Evolutionary conservation across 805 yeast genomes (phyloP).

Genomic region (Brettanomyces sp.): DNA sequence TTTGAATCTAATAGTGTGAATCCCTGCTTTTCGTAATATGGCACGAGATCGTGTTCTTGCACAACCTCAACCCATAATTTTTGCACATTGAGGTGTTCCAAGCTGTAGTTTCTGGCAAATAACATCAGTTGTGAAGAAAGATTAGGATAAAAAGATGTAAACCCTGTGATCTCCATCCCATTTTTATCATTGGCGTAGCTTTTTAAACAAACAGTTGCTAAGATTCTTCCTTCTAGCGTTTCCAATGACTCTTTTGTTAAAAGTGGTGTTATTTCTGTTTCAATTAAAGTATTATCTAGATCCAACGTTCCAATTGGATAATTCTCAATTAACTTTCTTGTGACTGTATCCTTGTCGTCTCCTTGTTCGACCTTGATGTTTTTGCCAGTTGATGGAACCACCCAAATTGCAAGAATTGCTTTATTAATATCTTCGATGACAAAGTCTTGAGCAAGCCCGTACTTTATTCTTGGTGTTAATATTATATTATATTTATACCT

Average conservation of each 20-base stretch:
- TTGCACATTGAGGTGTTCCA: constrained; percentile 5
- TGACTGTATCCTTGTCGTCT: constrained; percentile 14
- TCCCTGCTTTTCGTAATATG: constrained; percentile 35
- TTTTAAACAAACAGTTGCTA: constrained; percentile 30
- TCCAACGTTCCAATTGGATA: constrained; percentile 13
- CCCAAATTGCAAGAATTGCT: constrained; percentile 15
- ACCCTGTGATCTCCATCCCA: constrained; percentile 38
- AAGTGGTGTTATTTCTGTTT: background rate
- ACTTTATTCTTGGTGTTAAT: constrained; percentile 31
- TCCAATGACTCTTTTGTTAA: background rate
- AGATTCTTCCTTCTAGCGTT: constrained; percentile 10
- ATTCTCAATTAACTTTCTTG: constrained; percentile 9
- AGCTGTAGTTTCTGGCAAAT: constrained; percentile 9
- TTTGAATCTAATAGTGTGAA: constrained; percentile 23
- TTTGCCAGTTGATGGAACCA: constrained; percentile 16
- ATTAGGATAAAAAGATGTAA: constrained; percentile 41
- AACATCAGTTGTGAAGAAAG: constrained; percentile 18
- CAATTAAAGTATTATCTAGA: constrained; percentile 2
- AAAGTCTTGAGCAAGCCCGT: constrained; percentile 19
- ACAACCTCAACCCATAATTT: constrained; percentile 33
- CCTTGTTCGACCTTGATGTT: background rate
- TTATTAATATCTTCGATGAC: constrained; percentile 13
- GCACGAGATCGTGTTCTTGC: constrained; percentile 38
- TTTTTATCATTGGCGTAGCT: constrained; percentile 8
- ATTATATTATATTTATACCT: constrained; percentile 34